Conservation (phyloP, 306 rosid genomes). For the Albizia julibrissin region DNA sequence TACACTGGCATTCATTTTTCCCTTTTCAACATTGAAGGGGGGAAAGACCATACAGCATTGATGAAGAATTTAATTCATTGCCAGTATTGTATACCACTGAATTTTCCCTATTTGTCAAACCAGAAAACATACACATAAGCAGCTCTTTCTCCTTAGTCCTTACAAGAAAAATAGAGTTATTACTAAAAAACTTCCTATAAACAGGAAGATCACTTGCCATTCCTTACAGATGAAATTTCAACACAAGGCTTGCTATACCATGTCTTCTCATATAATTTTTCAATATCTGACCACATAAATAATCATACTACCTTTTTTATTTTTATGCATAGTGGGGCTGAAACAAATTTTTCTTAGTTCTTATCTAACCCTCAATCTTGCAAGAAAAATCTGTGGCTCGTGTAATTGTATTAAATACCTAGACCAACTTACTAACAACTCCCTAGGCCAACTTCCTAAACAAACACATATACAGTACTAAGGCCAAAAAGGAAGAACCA, state of each 20-base stretch:
- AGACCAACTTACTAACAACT: not conserved
- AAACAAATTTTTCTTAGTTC: not conserved
- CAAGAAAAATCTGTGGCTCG: not conserved
- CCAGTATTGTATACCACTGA: not conserved
- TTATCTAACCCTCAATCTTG: constrained; percentile 1
- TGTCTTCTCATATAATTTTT: not conserved
- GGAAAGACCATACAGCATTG: not conserved
- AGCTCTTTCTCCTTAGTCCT: not conserved
- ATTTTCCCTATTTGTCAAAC: not conserved
- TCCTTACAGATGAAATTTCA: constrained; percentile 11
- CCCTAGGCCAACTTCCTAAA: not conserved
- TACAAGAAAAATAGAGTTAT: not conserved
- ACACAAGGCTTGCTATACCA: not conserved
- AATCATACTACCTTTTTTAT: not conserved
- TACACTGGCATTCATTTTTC: not conserved
- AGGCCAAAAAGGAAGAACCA: not conserved
- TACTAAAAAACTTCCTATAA: not conserved
- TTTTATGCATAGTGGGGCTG: not conserved
- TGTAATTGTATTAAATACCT: not conserved
- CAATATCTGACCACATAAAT: not conserved
- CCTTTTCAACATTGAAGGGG: not conserved
- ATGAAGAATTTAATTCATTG: not conserved
- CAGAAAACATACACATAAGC: not conserved
- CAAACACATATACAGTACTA: not conserved
- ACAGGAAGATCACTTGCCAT: not conserved